Evolutionary conservation across 2,329 filamentous ascomycete genomes (phyloP).

Genomic region (Venturia pyrina): DNA sequence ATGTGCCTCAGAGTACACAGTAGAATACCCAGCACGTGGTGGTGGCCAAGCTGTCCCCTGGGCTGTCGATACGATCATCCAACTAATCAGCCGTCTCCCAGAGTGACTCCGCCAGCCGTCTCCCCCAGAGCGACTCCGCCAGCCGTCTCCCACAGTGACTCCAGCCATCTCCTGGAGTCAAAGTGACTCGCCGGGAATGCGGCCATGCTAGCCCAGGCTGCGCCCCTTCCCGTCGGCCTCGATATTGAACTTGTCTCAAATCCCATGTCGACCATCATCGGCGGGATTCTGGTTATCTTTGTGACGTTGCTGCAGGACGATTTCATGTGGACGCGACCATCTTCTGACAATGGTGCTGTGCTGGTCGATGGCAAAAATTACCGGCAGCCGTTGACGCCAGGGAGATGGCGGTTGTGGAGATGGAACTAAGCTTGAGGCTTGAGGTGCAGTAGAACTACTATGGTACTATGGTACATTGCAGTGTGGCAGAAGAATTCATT

Average conservation of each 20-base stretch:
- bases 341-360: too few species aligned
- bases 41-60: background rate
- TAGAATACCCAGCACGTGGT: too few species aligned
- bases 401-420: background rate
- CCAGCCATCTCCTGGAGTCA: background rate
- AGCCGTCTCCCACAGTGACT: background rate
- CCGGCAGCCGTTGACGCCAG: background rate
- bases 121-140: background rate
- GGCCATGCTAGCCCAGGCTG: background rate
- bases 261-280: background rate
- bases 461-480: too few species aligned
- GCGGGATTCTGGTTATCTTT: too few species aligned
- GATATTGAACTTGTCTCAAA: background rate
- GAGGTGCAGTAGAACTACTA: too few species aligned
- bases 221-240: background rate
- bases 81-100: background rate
- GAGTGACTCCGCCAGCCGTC: background rate
- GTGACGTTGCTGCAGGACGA: too few species aligned
- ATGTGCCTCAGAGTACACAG: too few species aligned
- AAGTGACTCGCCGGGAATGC: background rate
- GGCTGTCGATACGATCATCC: background rate
- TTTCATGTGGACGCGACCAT: too few species aligned
- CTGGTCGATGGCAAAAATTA: background rate
- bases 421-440: too few species aligned
- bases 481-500: too few species aligned